These are phyloP conservation scores for Candida sojae DNA, from an alignment of 1,139 yeast species.

Conservation along the genomic window DNA sequence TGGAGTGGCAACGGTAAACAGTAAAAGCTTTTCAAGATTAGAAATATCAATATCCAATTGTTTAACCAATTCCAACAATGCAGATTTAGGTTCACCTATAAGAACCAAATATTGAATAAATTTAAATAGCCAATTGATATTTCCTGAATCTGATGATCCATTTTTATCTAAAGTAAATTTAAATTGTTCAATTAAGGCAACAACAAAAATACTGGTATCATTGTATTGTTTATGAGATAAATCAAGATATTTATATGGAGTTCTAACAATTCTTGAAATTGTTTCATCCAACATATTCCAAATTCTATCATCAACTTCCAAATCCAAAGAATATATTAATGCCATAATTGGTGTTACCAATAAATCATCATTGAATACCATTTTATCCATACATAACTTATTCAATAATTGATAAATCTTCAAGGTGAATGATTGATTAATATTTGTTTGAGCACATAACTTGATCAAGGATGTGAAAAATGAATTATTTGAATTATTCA, in stretches of 20 bases:
- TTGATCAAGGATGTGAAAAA: constrained; percentile 62
- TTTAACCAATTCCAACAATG: constrained; percentile 14
- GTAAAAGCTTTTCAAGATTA: constrained; percentile 4
- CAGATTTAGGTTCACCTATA: constrained; percentile 53
- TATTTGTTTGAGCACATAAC: constrained; percentile 33
- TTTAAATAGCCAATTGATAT: constrained; percentile 52
- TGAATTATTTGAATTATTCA: constrained; percentile 40
- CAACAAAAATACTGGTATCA: constrained; percentile 63
- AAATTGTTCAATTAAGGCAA: constrained; percentile 75
- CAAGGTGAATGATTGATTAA: constrained; percentile 19
- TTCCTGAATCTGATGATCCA: constrained; percentile 22
- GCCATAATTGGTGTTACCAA: constrained; percentile 47
- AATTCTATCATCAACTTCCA: constrained; percentile 10
- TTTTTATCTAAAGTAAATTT: constrained; percentile 45
- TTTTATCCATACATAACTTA: constrained; percentile 21
- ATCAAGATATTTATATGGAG: constrained; percentile 87
- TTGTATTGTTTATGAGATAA: constrained; percentile 42
- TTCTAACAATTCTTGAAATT: constrained; percentile 62
- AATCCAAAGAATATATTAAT: constrained; percentile 40
- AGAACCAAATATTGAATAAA: constrained; percentile 46
- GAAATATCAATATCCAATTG: constrained; percentile 10
- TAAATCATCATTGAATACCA: constrained; percentile 48
- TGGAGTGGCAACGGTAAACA: constrained; percentile 1
- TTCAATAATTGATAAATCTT: constrained; percentile 27
- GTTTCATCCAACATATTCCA: constrained; percentile 76